Conservation (phyloP, 495 filamentous ascomycete species). For the Annulohypoxylon bovei region DNA sequence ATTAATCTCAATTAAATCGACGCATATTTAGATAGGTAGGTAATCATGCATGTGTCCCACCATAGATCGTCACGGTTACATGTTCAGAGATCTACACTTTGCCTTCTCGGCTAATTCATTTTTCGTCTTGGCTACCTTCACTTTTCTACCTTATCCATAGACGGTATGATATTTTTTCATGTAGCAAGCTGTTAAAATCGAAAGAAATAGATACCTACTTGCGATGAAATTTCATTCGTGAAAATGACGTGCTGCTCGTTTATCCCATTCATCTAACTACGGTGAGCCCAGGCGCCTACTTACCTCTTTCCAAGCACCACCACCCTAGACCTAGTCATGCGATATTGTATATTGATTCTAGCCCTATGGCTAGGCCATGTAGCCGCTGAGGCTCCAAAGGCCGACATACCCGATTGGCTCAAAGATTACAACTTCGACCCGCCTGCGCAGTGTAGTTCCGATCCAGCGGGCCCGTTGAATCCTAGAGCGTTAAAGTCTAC, state of each 20-base stretch:
- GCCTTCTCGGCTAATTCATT: slow-evolving; percentile 37
- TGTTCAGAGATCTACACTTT: slow-evolving; percentile 39
- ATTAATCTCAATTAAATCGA: not conserved
- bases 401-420: slow-evolving; percentile 27
- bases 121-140: slow-evolving; percentile 30
- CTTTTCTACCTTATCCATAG: slow-evolving; percentile 3
- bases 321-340: slow-evolving; percentile 9
- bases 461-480: slow-evolving; percentile 39
- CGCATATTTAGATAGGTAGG: slow-evolving; percentile 1
- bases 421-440: slow-evolving; percentile 33
- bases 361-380: slow-evolving; percentile 11
- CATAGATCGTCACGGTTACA: not conserved
- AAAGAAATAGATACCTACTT: not conserved
- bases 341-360: not conserved
- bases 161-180: slow-evolving; percentile 1
- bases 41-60: slow-evolving; percentile 2
- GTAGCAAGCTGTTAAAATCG: slow-evolving; percentile 34
- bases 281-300: not conserved
- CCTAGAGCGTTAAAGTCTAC: not conserved
- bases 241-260: slow-evolving; percentile 9
- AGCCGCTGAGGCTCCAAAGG: slow-evolving; percentile 3
- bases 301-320: not conserved
- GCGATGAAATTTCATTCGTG: not conserved
- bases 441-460: slow-evolving; percentile 27
- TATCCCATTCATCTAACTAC: not conserved